These are phyloP conservation scores for Fusarium sp. DNA, from an alignment of 2,329 filamentous ascomycete species.

Conservation along the genomic window DNA sequence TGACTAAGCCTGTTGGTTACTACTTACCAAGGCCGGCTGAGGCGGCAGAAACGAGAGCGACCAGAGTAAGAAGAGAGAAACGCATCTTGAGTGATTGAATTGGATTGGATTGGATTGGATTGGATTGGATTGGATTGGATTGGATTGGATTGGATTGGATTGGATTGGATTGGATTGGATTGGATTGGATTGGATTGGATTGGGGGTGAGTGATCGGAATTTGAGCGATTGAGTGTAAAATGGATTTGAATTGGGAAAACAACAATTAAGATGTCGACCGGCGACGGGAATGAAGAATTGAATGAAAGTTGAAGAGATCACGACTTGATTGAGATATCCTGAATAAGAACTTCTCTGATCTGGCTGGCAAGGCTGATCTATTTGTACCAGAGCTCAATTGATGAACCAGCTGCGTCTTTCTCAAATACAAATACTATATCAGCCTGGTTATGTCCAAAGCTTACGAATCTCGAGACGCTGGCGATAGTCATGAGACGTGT, in stretches of 20 bases:
- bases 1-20: slow-evolving; percentile 12
- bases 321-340: slow-evolving; percentile 14
- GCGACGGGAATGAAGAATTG: slow-evolving; percentile 58
- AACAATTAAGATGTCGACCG: slow-evolving; percentile 61
- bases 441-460: slow-evolving; percentile 5
- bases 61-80: slow-evolving; percentile 62
- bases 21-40: slow-evolving; percentile 56
- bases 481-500: slow-evolving; percentile 30
- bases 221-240: slow-evolving; percentile 7
- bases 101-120: background rate
- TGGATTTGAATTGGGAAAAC: slow-evolving; percentile 1
- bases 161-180: background rate
- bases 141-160: background rate
- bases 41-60: slow-evolving; percentile 62
- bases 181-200: background rate
- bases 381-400: slow-evolving; percentile 27
- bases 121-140: background rate
- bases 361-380: slow-evolving; percentile 10
- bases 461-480: slow-evolving; percentile 25
- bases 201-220: slow-evolving; percentile 19
- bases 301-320: slow-evolving; percentile 17
- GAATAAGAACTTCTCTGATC: slow-evolving; percentile 9
- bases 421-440: background rate
- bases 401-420: background rate
- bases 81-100: slow-evolving; percentile 63